Evolutionary conservation across 495 filamentous ascomycete species (phyloP).

Genomic region (Xanthoparmelia taractica): DNA sequence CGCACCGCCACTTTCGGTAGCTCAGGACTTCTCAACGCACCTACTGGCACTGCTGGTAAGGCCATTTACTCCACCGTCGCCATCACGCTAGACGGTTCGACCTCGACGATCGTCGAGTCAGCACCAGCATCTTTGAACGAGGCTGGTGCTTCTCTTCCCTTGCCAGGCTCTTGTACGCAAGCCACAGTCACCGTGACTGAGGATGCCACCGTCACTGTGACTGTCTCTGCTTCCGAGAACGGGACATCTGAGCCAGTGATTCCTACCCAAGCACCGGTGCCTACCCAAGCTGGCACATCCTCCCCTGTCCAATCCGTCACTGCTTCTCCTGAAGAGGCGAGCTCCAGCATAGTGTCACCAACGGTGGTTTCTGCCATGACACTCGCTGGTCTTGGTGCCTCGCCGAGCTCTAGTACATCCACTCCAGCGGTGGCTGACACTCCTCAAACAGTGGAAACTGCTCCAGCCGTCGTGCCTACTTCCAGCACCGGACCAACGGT

Average conservation of each 20-base stretch:
- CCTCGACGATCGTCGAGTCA: neutral
- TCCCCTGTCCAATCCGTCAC: conserved; percentile 5
- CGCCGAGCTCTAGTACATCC: neutral
- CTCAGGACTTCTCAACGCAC: neutral
- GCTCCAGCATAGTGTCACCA: neutral
- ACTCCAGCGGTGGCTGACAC: neutral
- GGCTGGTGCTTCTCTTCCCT: conserved; percentile 3
- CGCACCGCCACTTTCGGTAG: conserved; percentile 1
- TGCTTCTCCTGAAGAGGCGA: neutral
- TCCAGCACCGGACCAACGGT: neutral
- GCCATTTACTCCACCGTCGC: neutral
- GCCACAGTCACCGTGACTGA: conserved; percentile 15
- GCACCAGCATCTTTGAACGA: neutral
- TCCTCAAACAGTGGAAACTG: neutral
- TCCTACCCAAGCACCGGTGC: conserved; percentile 9
- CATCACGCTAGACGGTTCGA: neutral
- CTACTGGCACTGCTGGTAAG: conserved; percentile 1
- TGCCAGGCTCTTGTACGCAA: conserved; percentile 3
- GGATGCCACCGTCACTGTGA: conserved; percentile 15
- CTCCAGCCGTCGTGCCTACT: neutral
- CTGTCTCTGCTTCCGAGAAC: conserved; percentile 1
- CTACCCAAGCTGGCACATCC: neutral
- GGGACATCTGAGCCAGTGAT: neutral
- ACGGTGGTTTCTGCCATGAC: neutral
- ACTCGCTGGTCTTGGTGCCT: neutral